Conservation (phyloP, 805 yeast genomes). For the Blastobotrys attinorum region DNA sequence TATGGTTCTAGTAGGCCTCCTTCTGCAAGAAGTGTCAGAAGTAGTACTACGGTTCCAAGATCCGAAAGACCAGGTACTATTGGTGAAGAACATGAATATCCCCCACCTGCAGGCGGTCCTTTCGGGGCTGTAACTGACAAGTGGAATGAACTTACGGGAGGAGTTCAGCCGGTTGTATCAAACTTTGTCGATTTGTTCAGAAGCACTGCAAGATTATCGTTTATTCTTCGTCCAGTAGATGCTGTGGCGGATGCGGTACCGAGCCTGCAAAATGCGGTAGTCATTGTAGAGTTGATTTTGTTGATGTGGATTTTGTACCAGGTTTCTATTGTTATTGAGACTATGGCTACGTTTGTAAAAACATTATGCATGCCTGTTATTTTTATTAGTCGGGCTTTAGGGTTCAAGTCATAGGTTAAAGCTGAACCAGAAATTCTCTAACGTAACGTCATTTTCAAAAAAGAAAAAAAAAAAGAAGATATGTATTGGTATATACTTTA, state of each 20-base stretch:
- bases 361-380: slow-evolving; percentile 24
- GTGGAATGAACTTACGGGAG: background rate
- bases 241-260: slow-evolving; percentile 22
- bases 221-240: slow-evolving; percentile 23
- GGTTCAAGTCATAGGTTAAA: too few relatives aligned
- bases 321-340: slow-evolving; percentile 23
- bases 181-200: slow-evolving; percentile 16
- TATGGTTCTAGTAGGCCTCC: background rate
- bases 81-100: background rate
- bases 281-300: slow-evolving; percentile 20
- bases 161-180: slow-evolving; percentile 11
- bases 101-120: background rate
- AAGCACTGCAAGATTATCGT: slow-evolving; percentile 17
- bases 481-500: too few relatives aligned
- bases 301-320: slow-evolving; percentile 25
- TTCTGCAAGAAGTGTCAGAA: background rate
- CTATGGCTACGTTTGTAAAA: slow-evolving; percentile 20
- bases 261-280: slow-evolving; percentile 16
- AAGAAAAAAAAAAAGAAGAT: too few relatives aligned
- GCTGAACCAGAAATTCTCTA: too few relatives aligned
- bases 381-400: slow-evolving; percentile 17
- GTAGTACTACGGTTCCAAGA: too few relatives aligned
- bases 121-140: background rate
- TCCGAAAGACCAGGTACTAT: background rate
- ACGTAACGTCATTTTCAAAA: too few relatives aligned